These are phyloP conservation scores for Arabidopsis lyrata DNA, from an alignment of 441 rosid species.

Conservation along the genomic window DNA sequence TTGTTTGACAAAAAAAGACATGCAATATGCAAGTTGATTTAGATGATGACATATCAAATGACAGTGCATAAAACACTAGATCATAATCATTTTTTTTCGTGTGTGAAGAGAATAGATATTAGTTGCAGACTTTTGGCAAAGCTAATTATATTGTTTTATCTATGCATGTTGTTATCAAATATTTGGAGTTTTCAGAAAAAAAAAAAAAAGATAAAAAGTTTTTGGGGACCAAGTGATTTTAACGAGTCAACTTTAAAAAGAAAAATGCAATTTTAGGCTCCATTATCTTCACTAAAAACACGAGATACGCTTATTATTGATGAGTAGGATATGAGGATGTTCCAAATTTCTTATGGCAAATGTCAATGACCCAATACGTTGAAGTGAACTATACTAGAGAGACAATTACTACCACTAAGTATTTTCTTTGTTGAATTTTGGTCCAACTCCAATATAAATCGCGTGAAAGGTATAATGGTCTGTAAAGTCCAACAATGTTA, in stretches of 20 bases:
- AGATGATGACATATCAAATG: not conserved
- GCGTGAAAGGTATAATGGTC: not conserved
- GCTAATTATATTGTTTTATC: no score
- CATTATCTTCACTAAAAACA: not conserved
- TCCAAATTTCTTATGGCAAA: not conserved
- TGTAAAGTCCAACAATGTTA: slow-evolving; percentile 9
- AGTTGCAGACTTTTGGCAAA: not conserved
- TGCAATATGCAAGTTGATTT: not conserved
- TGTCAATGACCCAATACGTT: not conserved
- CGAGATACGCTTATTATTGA: not conserved
- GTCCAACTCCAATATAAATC: not conserved
- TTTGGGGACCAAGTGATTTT: slow-evolving; percentile 5
- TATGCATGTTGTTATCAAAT: not conserved
- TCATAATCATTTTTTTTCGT: not conserved
- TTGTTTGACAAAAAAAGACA: no score
- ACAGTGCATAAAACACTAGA: not conserved
- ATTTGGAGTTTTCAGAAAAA: not conserved
- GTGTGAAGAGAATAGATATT: not conserved
- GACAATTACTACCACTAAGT: not conserved
- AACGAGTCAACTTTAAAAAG: not conserved
- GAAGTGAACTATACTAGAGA: not conserved
- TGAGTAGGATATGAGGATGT: not conserved
- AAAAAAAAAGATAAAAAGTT: not conserved
- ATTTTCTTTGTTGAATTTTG: slow-evolving; percentile 1
- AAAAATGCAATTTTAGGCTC: not conserved